Percentiles rank a stretch among this genome's conserved stretches.
These are phyloP conservation scores for Verruconis gallopava DNA, from an alignment of 2,329 filamentous ascomycete genomes.

Conservation along the genomic window DNA sequence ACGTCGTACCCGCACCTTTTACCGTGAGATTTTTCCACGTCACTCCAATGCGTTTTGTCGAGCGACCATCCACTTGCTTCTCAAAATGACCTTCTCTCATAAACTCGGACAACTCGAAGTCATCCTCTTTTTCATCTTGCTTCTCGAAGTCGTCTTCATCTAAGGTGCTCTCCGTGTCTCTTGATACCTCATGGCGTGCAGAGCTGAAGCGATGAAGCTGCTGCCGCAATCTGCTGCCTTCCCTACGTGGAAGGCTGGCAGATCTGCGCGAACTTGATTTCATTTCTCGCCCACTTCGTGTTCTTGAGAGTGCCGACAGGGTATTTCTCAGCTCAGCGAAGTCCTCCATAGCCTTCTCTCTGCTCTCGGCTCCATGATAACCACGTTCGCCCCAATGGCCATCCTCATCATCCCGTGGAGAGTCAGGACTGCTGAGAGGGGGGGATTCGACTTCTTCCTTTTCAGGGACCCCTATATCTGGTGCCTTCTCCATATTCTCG, in stretches of 20 bases:
- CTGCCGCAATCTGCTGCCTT: neutral
- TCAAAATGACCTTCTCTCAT: conserved; percentile 65
- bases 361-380: conserved; percentile 38
- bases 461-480: no score
- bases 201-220: neutral
- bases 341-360: conserved; percentile 44
- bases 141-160: conserved; percentile 19
- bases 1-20: conserved; percentile 46
- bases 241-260: neutral
- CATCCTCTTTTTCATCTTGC: conserved; percentile 39
- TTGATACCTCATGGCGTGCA: neutral
- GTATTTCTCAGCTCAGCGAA: conserved; percentile 44
- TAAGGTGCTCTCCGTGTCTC: neutral
- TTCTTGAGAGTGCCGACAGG: conserved; percentile 32
- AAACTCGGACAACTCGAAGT: conserved; percentile 57
- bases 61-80: conserved; percentile 52
- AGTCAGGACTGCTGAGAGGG: neutral
- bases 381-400: conserved; percentile 53
- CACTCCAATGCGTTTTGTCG: conserved; percentile 59
- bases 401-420: conserved; percentile 21
- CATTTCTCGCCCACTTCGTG: neutral
- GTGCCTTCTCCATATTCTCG: no score
- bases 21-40: conserved; percentile 54
- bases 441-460: neutral
- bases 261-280: neutral